These are phyloP conservation scores for Trichoderma sp. DNA, from an alignment of 2,329 filamentous ascomycete species.

Conservation along the genomic window DNA sequence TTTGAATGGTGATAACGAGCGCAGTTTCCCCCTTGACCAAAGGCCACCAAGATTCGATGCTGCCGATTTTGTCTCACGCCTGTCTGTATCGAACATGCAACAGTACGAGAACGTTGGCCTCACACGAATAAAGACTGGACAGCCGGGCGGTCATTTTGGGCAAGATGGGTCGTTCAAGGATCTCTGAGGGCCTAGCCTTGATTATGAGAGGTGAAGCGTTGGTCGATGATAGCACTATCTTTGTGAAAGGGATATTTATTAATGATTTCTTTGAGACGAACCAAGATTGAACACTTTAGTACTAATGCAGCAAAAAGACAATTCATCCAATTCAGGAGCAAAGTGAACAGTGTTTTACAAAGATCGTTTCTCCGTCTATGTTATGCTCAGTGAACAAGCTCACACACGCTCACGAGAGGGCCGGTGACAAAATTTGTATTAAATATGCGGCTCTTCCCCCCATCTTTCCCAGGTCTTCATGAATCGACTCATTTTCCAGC, in stretches of 20 bases:
- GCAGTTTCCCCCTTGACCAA: slow-evolving; percentile 24
- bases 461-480: neutral
- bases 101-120: slow-evolving; percentile 32
- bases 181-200: slow-evolving; percentile 19
- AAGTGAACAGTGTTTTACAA: neutral
- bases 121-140: slow-evolving; percentile 36
- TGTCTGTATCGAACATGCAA: slow-evolving; percentile 25
- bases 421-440: neutral
- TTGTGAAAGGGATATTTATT: neutral
- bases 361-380: neutral
- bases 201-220: neutral
- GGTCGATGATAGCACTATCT: neutral
- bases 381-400: neutral
- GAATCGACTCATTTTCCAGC: neutral
- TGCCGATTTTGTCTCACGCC: slow-evolving; percentile 27
- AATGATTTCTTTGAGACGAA: neutral
- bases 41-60: slow-evolving; percentile 27
- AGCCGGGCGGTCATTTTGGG: slow-evolving; percentile 29
- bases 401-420: neutral
- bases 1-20: slow-evolving; percentile 1
- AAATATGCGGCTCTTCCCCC: neutral
- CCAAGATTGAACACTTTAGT: neutral
- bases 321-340: neutral
- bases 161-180: slow-evolving; percentile 26
- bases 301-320: neutral